Evolutionary conservation across 345 rosid species (phyloP).

Genomic region (Gossypium sturtianum): DNA sequence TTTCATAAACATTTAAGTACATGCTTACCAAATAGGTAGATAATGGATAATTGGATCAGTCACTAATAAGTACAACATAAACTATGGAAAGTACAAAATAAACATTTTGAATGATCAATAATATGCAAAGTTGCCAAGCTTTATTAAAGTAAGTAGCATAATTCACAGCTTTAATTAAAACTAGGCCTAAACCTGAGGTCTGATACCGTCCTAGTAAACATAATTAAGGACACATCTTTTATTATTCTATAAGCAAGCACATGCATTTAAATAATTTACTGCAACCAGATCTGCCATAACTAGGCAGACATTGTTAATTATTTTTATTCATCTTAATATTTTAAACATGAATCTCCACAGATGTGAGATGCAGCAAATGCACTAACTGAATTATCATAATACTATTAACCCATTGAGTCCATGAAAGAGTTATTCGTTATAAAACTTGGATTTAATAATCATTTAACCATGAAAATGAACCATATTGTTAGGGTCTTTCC

Average conservation of each 20-base stretch:
- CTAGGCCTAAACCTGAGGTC: background rate
- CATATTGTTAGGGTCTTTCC: background rate
- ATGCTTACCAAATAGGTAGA: background rate
- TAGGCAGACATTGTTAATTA: background rate
- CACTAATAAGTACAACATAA: background rate
- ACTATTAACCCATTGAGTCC: background rate
- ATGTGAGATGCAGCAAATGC: too few relatives aligned
- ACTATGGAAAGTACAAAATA: background rate
- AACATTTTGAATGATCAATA: background rate
- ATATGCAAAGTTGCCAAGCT: background rate
- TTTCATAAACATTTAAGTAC: background rate
- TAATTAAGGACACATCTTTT: background rate
- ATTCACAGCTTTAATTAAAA: background rate
- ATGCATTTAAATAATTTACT: background rate
- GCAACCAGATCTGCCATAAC: background rate
- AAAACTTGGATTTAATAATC: constrained; percentile 3
- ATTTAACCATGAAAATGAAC: constrained; percentile 5
- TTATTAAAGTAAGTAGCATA: background rate
- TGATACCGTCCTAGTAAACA: background rate
- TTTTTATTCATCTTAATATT: background rate
- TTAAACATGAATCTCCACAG: background rate
- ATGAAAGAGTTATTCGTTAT: background rate
- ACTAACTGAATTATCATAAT: too few relatives aligned
- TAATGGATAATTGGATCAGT: background rate
- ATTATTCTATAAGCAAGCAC: background rate